phyloP scores from a whole-genome alignment of 2,329 filamentous ascomycete species.

The Alternaria atra region DNA sequence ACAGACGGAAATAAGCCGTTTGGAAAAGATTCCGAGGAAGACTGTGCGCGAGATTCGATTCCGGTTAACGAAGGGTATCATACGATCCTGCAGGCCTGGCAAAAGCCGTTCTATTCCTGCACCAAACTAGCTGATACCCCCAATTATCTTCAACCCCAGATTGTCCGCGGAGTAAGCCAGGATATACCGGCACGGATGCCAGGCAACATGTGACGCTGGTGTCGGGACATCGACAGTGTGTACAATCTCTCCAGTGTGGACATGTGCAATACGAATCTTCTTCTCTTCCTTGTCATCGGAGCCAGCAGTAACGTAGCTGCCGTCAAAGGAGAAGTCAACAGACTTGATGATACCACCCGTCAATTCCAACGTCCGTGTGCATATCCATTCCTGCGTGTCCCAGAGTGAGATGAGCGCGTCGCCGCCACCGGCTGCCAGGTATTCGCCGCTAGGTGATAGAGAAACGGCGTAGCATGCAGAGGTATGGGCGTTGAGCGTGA shows the following conservation, averaged over 20 bases:
- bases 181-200: constrained; percentile 78
- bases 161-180: constrained; percentile 75
- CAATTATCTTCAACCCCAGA: constrained; percentile 72
- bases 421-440: constrained; percentile 77
- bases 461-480: constrained; percentile 74
- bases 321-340: constrained; percentile 81
- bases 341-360: constrained; percentile 75
- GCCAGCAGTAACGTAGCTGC: constrained; percentile 76
- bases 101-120: constrained; percentile 6
- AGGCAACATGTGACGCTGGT: constrained; percentile 72
- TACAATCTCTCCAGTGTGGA: constrained; percentile 77
- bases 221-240: constrained; percentile 75
- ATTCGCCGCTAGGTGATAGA: constrained; percentile 74
- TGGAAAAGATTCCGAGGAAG: neutral
- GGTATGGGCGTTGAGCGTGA: constrained; percentile 75
- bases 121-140: constrained; percentile 46
- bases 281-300: constrained; percentile 78
- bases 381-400: constrained; percentile 82
- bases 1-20: constrained; percentile 15
- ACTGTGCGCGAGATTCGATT: neutral
- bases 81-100: constrained; percentile 12
- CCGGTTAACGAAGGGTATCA: constrained; percentile 27
- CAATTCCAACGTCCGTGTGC: constrained; percentile 73
- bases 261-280: constrained; percentile 74
- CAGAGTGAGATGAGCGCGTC: constrained; percentile 80